phyloP scores from a whole-genome alignment of 2,329 filamentous ascomycete genomes.

The Aspergillus ibericus region DNA sequence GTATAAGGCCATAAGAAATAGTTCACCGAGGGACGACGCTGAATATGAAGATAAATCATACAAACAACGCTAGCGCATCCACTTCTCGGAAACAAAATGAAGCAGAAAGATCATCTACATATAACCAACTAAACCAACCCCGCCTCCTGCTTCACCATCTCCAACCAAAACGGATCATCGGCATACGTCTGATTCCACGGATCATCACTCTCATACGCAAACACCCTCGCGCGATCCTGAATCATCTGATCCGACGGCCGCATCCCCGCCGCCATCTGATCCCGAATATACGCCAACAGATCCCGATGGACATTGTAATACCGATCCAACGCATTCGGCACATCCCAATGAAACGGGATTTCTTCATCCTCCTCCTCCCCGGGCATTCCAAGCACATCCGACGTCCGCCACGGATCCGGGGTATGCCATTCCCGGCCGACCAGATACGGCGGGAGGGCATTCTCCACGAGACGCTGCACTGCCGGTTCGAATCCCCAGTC shows the following conservation, averaged over 20 bases:
- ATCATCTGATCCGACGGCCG: neutral
- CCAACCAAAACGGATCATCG: neutral
- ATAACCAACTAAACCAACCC: neutral
- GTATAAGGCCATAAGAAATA: too few relatives aligned
- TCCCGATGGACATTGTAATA: neutral
- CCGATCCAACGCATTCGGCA: conserved; percentile 1
- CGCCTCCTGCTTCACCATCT: neutral
- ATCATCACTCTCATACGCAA: conserved; percentile 2
- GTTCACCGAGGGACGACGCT: too few relatives aligned
- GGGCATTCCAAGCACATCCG: neutral
- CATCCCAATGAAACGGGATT: neutral
- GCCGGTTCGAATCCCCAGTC: conserved; percentile 39
- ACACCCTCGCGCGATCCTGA: neutral
- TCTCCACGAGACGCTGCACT: conserved; percentile 31
- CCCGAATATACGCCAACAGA: neutral
- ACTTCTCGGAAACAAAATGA: too few relatives aligned
- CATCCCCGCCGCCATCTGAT: neutral
- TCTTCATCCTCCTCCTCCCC: neutral
- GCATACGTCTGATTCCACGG: conserved; percentile 5
- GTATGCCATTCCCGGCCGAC: conserved; percentile 30
- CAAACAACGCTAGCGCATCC: too few relatives aligned
- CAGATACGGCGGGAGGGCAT: conserved; percentile 35
- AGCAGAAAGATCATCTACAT: too few relatives aligned
- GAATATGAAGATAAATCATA: too few relatives aligned
- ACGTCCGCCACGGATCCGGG: conserved; percentile 23